Conservation (phyloP, 2,329 filamentous ascomycete genomes). For the Myriosclerotinia duriaeana region DNA sequence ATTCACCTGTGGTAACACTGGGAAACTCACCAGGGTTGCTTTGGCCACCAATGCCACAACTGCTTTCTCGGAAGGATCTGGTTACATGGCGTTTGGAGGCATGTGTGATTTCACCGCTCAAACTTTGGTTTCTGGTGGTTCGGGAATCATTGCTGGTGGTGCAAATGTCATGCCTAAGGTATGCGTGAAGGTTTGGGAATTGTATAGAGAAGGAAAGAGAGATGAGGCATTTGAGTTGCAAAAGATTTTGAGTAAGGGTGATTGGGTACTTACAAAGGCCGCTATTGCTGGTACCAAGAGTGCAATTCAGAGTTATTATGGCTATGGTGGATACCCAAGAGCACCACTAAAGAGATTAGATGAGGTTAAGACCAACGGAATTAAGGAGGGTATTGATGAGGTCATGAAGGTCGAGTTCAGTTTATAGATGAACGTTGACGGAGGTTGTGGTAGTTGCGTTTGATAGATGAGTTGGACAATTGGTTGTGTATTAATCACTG, state of each 20-base stretch:
- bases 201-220: constrained; percentile 70
- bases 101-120: constrained; percentile 87
- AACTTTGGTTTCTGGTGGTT: constrained; percentile 74
- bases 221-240: constrained; percentile 76
- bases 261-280: constrained; percentile 81
- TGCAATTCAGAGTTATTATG: constrained; percentile 76
- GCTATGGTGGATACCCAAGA: constrained; percentile 76
- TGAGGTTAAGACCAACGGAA: constrained; percentile 52
- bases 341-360: constrained; percentile 68
- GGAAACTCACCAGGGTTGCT: constrained; percentile 82
- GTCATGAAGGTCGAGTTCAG: constrained; percentile 64
- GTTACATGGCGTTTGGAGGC: constrained; percentile 84
- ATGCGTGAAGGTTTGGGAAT: constrained; percentile 74
- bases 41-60: constrained; percentile 70
- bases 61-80: constrained; percentile 56
- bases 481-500: constrained; percentile 2
- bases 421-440: constrained; percentile 32
- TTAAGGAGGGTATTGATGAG: constrained; percentile 58
- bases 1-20: constrained; percentile 89
- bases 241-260: constrained; percentile 72
- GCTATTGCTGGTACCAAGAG: constrained; percentile 85
- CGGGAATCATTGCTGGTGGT: constrained; percentile 80
- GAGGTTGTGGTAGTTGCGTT: neutral
- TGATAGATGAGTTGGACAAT: neutral
- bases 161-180: constrained; percentile 84